Percentiles rank a stretch among this genome's conserved stretches.
Evolutionary conservation across 129 eudicot species (phyloP).

Genomic region (Glebionis coronaria): DNA sequence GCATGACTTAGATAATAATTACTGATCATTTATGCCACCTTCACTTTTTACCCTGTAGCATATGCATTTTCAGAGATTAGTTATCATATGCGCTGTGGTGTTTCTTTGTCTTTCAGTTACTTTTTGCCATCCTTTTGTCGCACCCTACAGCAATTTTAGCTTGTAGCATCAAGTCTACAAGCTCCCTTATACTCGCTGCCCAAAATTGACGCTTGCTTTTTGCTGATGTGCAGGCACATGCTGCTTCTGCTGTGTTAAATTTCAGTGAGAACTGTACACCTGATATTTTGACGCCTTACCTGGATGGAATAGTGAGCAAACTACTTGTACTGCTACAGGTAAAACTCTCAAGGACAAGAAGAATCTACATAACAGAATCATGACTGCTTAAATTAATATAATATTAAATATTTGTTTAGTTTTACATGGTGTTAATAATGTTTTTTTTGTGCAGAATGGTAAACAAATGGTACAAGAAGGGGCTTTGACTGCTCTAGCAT

Average conservation of each 20-base stretch:
- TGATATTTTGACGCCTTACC: conserved; percentile 88
- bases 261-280: conserved; percentile 98
- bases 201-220: neutral
- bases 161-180: too few relatives aligned
- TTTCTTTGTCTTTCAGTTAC: too few relatives aligned
- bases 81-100: too few relatives aligned
- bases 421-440: neutral
- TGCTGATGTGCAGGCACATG: conserved; percentile 69
- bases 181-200: too few relatives aligned
- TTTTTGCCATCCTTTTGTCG: too few relatives aligned
- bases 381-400: too few relatives aligned
- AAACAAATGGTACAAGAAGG: conserved; percentile 99
- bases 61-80: too few relatives aligned
- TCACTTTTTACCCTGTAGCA: too few relatives aligned
- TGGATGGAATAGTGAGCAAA: conserved; percentile 95
- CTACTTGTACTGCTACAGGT: conserved; percentile 91
- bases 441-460: conserved; percentile 60
- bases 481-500: conserved; percentile 96
- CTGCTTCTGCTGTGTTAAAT: conserved; percentile 90
- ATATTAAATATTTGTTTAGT: neutral
- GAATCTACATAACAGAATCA: neutral
- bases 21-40: too few relatives aligned
- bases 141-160: too few relatives aligned
- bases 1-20: too few relatives aligned
- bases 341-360: conserved; percentile 3